phyloP scores from a whole-genome alignment of 2,329 filamentous ascomycete species.

The Venturia asperata region DNA sequence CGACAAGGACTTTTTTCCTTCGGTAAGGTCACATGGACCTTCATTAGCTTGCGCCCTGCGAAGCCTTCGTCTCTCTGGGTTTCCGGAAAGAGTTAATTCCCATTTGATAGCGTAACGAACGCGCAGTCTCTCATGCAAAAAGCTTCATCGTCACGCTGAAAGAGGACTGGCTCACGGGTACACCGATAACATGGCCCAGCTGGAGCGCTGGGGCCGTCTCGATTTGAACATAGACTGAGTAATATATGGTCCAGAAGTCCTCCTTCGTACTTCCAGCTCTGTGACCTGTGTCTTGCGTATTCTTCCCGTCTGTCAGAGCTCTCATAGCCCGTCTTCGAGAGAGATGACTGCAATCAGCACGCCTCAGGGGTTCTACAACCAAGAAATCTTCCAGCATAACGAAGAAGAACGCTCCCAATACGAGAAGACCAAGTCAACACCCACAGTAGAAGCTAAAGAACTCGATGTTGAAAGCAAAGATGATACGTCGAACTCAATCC shows the following conservation, averaged over 20 bases:
- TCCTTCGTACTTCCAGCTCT: too few relatives aligned
- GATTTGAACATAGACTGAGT: not conserved
- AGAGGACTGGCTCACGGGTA: too few relatives aligned
- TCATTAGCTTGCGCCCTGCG: too few relatives aligned
- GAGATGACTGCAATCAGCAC: not conserved
- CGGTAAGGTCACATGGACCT: too few relatives aligned
- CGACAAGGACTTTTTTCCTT: too few relatives aligned
- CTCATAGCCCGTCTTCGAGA: not conserved
- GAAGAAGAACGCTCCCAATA: not conserved
- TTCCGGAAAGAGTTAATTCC: too few relatives aligned
- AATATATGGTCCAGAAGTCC: not conserved
- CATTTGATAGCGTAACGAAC: too few relatives aligned
- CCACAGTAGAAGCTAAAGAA: not conserved
- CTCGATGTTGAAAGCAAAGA: not conserved
- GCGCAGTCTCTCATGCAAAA: too few relatives aligned
- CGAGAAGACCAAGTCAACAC: not conserved
- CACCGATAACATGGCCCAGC: not conserved
- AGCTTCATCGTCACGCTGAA: too few relatives aligned
- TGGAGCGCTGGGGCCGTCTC: not conserved
- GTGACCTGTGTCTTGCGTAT: too few relatives aligned
- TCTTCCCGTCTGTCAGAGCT: too few relatives aligned
- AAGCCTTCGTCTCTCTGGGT: too few relatives aligned
- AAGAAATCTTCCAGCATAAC: not conserved
- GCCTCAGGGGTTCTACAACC: not conserved
- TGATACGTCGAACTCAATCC: not conserved